A percentile compares a stretch with the other conserved stretches of the same genome.
Evolutionary conservation across 2,329 filamentous ascomycete genomes (phyloP).

Genomic region (Aspergillus alliaceus): DNA sequence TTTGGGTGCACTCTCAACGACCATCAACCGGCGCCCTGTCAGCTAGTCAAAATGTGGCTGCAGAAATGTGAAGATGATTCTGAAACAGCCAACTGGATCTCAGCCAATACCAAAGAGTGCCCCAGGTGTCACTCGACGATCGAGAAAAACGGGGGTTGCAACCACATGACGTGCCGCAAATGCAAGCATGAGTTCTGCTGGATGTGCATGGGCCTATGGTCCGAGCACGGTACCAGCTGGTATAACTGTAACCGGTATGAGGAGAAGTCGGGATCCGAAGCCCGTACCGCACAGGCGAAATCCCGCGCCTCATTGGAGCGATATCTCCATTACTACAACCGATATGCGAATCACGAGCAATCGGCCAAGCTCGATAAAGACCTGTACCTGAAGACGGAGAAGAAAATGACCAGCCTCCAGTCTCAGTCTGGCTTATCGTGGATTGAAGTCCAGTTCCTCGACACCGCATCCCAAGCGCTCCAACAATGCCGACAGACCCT

Average conservation of each 20-base stretch:
- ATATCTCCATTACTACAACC: constrained; percentile 99
- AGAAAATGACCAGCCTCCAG: constrained; percentile 97
- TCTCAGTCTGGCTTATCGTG: constrained; percentile 93
- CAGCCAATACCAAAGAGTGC: constrained; percentile 97
- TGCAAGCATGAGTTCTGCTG: constrained; percentile 98
- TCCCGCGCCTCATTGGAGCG: constrained; percentile 87
- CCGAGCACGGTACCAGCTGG: constrained; percentile 97
- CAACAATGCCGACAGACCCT: constrained; percentile 97
- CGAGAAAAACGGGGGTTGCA: constrained; percentile 97
- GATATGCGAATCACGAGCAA: constrained; percentile 98
- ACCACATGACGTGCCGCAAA: constrained; percentile 96
- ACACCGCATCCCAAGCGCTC: constrained; percentile 86
- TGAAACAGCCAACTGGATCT: constrained; percentile 99
- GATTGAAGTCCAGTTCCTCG: constrained; percentile 98
- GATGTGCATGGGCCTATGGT: constrained; percentile 99
- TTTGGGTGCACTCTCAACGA: constrained; percentile 90
- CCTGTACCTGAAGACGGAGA: constrained; percentile 92
- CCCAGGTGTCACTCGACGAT: constrained; percentile 95
- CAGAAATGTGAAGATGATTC: constrained; percentile 99
- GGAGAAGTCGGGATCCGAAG: constrained; percentile 89
- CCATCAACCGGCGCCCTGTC: constrained; percentile 90
- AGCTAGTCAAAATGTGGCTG: constrained; percentile 89
- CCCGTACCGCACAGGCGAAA: constrained; percentile 86
- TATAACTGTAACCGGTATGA: constrained; percentile 99
- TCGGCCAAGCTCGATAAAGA: constrained; percentile 96